Evolutionary conservation across 352 stramenopile species (phyloP).

Genomic region (Phytophthora citrophthora): DNA sequence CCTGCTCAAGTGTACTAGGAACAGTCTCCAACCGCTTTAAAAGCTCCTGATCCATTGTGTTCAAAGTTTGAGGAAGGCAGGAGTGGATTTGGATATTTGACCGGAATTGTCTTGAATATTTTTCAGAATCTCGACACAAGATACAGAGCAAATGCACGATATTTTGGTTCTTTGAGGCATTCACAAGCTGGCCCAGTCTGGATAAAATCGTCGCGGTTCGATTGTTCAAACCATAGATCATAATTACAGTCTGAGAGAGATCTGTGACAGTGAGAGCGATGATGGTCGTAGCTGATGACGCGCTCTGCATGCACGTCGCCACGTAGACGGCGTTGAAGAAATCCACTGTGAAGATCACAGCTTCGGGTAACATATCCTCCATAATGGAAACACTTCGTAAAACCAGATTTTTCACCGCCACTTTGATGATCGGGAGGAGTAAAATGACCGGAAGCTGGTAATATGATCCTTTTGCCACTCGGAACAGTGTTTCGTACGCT

Average conservation of each 20-base stretch:
- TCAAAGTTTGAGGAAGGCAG: conserved; percentile 5
- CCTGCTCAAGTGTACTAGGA: background rate
- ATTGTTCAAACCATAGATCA: conserved; percentile 13
- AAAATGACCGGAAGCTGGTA: conserved; percentile 17
- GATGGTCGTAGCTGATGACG: background rate
- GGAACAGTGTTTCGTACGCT: conserved; percentile 15
- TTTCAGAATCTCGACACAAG: conserved; percentile 7
- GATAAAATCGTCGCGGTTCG: background rate
- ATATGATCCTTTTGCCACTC: conserved; percentile 2
- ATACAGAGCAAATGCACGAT: background rate
- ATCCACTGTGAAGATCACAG: conserved; percentile 29
- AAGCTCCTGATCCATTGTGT: background rate
- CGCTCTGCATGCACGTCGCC: conserved; percentile 24
- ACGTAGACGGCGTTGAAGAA: conserved; percentile 32
- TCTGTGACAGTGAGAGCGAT: conserved; percentile 11
- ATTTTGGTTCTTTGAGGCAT: background rate
- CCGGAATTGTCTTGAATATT: background rate
- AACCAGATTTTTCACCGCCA: conserved; percentile 10
- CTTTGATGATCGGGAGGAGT: conserved; percentile 9
- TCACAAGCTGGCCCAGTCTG: background rate
- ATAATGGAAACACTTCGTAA: conserved; percentile 5
- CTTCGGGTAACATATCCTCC: conserved; percentile 22
- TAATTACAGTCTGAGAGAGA: conserved; percentile 4
- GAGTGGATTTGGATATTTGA: conserved; percentile 2
- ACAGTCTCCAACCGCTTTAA: conserved; percentile 6